These are phyloP conservation scores for Phytomonas serpens DNA, from an alignment of 208 protist genomes.

Conservation along the genomic window DNA sequence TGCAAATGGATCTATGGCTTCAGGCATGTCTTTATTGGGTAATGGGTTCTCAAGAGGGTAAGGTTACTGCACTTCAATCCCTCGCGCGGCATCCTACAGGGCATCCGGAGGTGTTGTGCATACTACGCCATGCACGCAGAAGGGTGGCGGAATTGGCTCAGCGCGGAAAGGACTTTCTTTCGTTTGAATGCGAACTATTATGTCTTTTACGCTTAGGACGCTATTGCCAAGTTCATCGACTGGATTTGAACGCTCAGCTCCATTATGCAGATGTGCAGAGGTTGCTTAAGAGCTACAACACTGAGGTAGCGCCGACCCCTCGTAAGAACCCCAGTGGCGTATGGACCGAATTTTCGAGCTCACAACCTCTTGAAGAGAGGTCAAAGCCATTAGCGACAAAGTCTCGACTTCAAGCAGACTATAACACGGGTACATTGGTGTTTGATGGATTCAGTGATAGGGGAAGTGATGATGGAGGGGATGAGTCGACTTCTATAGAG, in stretches of 20 bases:
- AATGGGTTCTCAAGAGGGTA: background rate
- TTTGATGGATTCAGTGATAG: constrained; percentile 57
- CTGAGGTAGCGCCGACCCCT: background rate
- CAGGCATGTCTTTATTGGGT: background rate
- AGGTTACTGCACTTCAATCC: constrained; percentile 22
- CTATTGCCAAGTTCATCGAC: constrained; percentile 39
- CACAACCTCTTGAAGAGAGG: background rate
- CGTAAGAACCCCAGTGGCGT: background rate
- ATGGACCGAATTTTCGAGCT: background rate
- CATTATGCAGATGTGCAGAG: constrained; percentile 20
- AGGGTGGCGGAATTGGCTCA: constrained; percentile 28
- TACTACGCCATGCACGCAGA: constrained; percentile 43
- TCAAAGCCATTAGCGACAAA: background rate
- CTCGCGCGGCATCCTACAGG: constrained; percentile 41
- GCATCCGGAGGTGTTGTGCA: constrained; percentile 45
- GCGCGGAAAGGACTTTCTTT: constrained; percentile 33
- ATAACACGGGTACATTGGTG: constrained; percentile 62
- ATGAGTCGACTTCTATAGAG: background rate
- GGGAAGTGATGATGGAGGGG: constrained; percentile 27
- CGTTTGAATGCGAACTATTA: constrained; percentile 29
- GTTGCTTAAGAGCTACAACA: constrained; percentile 5
- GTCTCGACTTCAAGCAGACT: constrained; percentile 47
- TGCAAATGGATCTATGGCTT: background rate
- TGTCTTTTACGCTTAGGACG: constrained; percentile 44
- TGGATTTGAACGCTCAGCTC: constrained; percentile 34